Conservation (phyloP, 2,329 filamentous ascomycete species). For the Pestalotiopsis sp. region DNA sequence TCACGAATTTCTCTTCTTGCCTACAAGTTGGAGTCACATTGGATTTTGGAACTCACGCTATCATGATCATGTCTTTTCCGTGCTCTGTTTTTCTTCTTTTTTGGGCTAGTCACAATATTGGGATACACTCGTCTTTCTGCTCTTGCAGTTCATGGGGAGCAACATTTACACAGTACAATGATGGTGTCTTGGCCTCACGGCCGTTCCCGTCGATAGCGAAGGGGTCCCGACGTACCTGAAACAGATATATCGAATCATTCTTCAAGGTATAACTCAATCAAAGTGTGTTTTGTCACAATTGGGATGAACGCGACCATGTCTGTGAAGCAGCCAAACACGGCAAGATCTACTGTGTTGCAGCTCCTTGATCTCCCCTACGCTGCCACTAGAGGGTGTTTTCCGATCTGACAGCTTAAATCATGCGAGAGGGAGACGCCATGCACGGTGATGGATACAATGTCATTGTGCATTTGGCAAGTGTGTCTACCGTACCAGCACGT, state of each 20-base stretch:
- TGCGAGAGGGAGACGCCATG: not conserved
- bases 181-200: not conserved
- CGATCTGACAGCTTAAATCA: not conserved
- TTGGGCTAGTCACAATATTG: constrained; percentile 1
- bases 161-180: not conserved
- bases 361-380: not conserved
- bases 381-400: not conserved
- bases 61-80: constrained; percentile 9
- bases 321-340: not conserved
- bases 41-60: not conserved
- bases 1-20: not conserved
- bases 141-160: not conserved
- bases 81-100: not conserved
- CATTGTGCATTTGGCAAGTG: not conserved
- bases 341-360: not conserved
- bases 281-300: not conserved
- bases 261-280: not conserved
- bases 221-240: not conserved
- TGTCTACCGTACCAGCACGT: not conserved
- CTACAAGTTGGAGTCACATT: not conserved
- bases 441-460: not conserved
- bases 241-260: not conserved
- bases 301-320: not conserved
- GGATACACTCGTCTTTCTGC: constrained; percentile 1
- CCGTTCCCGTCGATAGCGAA: not conserved